A percentile compares a stretch with the other conserved stretches of the same genome.
Evolutionary conservation across 225 moss, liverwort and hornwort species (phyloP).

Genomic region (Antitrichia curtipendula): DNA sequence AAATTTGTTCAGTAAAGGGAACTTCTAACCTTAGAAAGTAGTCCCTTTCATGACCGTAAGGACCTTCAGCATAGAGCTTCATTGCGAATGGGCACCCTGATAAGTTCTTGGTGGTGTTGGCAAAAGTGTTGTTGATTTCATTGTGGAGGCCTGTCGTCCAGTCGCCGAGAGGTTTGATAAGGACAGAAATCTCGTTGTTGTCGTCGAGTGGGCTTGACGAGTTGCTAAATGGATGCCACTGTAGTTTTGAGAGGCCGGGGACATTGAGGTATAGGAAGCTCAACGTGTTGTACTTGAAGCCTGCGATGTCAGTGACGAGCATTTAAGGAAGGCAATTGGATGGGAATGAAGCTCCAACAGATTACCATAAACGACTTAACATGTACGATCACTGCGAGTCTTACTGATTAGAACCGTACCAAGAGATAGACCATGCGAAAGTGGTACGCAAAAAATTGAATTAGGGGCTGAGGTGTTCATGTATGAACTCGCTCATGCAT

Average conservation of each 20-base stretch:
- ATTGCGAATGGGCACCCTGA: constrained; percentile 12
- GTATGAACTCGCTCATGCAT: neutral
- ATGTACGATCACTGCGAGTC: neutral
- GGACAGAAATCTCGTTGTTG: constrained; percentile 17
- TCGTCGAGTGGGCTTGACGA: constrained; percentile 48
- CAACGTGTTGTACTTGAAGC: constrained; percentile 31
- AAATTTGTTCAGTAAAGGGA: too few relatives aligned
- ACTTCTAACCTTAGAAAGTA: constrained; percentile 23
- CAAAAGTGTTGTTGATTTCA: neutral
- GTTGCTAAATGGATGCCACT: constrained; percentile 76
- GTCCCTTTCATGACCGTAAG: constrained; percentile 31
- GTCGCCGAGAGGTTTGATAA: constrained; percentile 60
- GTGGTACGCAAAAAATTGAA: neutral
- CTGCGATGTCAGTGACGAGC: constrained; percentile 8
- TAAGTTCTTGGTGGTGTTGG: neutral
- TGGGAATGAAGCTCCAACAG: neutral
- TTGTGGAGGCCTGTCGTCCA: constrained; percentile 10
- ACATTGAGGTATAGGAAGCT: constrained; percentile 47
- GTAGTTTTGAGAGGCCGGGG: constrained; percentile 19
- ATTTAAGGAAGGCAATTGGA: too few relatives aligned
- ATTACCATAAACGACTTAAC: neutral
- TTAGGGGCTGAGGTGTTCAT: too few relatives aligned
- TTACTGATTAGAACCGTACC: neutral
- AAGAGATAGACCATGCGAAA: too few relatives aligned
- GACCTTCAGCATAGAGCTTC: constrained; percentile 26